Base-by-base conservation (phyloP, 768 basidiomycete genomes). In the Suillus clintonianus region DNA sequence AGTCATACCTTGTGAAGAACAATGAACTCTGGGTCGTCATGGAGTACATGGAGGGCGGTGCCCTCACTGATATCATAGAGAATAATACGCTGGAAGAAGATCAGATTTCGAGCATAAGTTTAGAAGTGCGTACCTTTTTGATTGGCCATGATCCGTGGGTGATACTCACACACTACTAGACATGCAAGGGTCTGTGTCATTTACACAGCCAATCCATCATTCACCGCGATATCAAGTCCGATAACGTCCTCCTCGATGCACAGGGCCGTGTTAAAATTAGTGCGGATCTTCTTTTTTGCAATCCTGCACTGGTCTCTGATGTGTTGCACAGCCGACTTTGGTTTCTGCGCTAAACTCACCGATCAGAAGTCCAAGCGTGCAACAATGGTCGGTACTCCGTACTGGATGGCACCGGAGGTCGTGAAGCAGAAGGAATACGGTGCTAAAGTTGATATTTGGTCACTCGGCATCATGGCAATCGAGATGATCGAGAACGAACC, bases 371-470 rank as follows among this genome's bases (percentile, higher is more conserved):
- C 92, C 47, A 97, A 97, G 77, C 91, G 95, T 59, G 95, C 95
- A 36, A 97, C 95, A n/a, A 97, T 97, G 95, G 95, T 97, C 5
- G 95, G 95, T 39, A 97, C 95, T 13, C 95, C 95, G 1, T 97
- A 97, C 77, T 97, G 95, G 95, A 97, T 97, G 95, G 95, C 95
- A 3, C 95, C 95, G n/a, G 95, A 97, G 76, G 94, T 97, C 59
- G 95, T 97, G 70, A 96, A 95, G 79, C 92, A 95, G 75, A 96
- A 97, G 78, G 94, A 95, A 76, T 97, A 97, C 71, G 95, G 95
- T 53, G 93, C 94, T 30, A 97, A 97, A 76, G 95, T 97, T 24
- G 95, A 97, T 70, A 94, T 97, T 58, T 97, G 95, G 95, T 95
- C 93, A 14, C 85, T 97, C 10, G 95, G 95, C 5, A 97, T 98